Evolutionary conservation across 2,329 filamentous ascomycete genomes (phyloP).

Genomic region (Fusarium sp.): DNA sequence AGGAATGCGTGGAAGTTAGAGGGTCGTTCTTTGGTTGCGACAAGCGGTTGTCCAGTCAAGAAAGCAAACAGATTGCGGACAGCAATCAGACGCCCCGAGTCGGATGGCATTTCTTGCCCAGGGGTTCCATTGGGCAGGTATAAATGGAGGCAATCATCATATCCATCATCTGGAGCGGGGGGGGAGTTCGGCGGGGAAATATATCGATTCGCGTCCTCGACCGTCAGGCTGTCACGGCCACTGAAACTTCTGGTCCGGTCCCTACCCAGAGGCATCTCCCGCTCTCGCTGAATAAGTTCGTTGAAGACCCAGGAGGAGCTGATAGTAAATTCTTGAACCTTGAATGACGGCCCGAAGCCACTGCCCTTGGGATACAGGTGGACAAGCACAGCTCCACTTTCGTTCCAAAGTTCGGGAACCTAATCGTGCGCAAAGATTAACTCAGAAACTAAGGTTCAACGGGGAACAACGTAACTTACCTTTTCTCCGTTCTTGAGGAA

Average conservation of each 20-base stretch:
- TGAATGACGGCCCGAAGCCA: constrained; percentile 70
- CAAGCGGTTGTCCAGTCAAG: constrained; percentile 72
- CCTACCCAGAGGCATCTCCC: constrained; percentile 51
- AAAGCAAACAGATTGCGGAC: constrained; percentile 77
- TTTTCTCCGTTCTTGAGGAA: constrained; percentile 68
- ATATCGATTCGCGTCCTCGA: constrained; percentile 62
- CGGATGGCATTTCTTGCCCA: constrained; percentile 52
- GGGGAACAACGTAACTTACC: constrained; percentile 54
- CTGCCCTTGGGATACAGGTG: constrained; percentile 67
- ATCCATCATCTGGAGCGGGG: constrained; percentile 52
- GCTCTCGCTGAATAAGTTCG: constrained; percentile 64
- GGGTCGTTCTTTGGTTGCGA: constrained; percentile 67
- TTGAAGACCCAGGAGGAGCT: constrained; percentile 67
- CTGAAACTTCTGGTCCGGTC: constrained; percentile 61
- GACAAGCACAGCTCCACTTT: constrained; percentile 68
- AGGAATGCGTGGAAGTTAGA: constrained; percentile 68
- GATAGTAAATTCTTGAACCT: constrained; percentile 67
- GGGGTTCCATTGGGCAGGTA: constrained; percentile 64
- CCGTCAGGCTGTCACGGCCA: constrained; percentile 62
- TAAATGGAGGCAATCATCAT: constrained; percentile 61
- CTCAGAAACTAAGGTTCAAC: constrained; percentile 20
- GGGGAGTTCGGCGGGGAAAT: constrained; percentile 57
- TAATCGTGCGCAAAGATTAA: constrained; percentile 49
- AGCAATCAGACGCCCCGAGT: constrained; percentile 69
- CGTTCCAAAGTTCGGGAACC: constrained; percentile 77